Percentiles rank a stretch among this genome's conserved stretches.
phyloP scores from a whole-genome alignment of 2,329 filamentous ascomycete species.

The Pseudogymnoascus sp. region DNA sequence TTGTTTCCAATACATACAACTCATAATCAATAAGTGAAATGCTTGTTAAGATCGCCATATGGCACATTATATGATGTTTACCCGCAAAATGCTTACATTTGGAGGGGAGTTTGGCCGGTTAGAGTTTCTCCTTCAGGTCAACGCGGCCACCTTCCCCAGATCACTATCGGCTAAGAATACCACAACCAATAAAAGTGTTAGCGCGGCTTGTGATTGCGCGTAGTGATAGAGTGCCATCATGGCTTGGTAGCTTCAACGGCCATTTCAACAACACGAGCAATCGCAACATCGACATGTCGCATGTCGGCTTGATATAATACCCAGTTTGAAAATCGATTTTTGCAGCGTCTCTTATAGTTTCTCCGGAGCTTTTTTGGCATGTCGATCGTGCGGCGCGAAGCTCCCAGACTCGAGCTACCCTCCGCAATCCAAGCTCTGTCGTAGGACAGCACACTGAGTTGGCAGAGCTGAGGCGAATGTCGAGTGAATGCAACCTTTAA shows the following conservation, averaged over 20 bases:
- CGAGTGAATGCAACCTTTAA: slow-evolving; percentile 92
- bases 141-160: slow-evolving; percentile 2
- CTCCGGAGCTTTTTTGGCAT: slow-evolving; percentile 1
- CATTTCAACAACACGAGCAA: slow-evolving; percentile 2
- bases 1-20: background rate
- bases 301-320: slow-evolving; percentile 7
- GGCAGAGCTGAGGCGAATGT: background rate
- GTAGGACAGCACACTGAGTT: slow-evolving; percentile 2
- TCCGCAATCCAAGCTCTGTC: slow-evolving; percentile 2
- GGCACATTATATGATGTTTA: background rate
- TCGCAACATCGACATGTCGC: slow-evolving; percentile 7
- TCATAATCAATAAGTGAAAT: background rate
- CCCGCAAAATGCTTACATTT: background rate
- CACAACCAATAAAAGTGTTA: slow-evolving; percentile 7
- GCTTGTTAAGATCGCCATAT: background rate
- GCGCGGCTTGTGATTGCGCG: slow-evolving; percentile 7
- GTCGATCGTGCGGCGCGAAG: slow-evolving; percentile 7
- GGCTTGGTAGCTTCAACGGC: slow-evolving; percentile 1
- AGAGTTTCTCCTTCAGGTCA: slow-evolving; percentile 1
- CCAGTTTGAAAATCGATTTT: background rate
- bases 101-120: background rate
- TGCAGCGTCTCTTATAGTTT: background rate
- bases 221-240: slow-evolving; percentile 7
- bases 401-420: slow-evolving; percentile 5
- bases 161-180: slow-evolving; percentile 6